Percentiles rank a stretch among this genome's conserved stretches.
phyloP scores from a whole-genome alignment of 2,329 filamentous ascomycete genomes.

The Botrytis sinoallii region DNA sequence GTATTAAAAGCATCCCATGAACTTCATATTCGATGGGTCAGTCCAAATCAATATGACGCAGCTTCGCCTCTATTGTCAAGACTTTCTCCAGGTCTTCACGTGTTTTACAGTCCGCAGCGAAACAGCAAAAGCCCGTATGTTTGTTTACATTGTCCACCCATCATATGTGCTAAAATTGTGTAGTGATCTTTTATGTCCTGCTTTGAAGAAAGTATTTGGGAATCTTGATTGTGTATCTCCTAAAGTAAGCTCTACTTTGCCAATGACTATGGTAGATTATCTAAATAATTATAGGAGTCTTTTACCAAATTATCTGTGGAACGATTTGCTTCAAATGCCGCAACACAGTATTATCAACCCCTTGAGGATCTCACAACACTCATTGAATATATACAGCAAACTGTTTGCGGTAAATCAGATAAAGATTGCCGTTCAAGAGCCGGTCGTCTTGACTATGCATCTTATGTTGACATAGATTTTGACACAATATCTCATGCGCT shows the following conservation, averaged over 20 bases:
- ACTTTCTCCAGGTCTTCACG: conserved; percentile 75
- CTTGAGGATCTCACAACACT: conserved; percentile 57
- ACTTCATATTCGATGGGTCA: conserved; percentile 78
- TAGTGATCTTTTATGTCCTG: conserved; percentile 53
- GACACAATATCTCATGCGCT: conserved; percentile 65
- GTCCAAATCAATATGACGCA: conserved; percentile 53
- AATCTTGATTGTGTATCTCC: conserved; percentile 53
- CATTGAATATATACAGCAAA: conserved; percentile 49
- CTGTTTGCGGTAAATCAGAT: conserved; percentile 49
- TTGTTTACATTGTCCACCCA: neutral
- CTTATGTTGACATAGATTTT: conserved; percentile 74
- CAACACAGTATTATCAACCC: conserved; percentile 68
- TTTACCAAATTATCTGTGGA: conserved; percentile 61
- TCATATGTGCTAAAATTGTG: conserved; percentile 13
- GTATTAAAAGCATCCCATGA: conserved; percentile 64
- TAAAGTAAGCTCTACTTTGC: conserved; percentile 40
- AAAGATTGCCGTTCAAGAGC: conserved; percentile 50
- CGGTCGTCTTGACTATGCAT: conserved; percentile 49
- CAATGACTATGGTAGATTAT: too few species aligned
- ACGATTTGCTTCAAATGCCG: conserved; percentile 59
- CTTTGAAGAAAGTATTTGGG: conserved; percentile 57
- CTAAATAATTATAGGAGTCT: conserved; percentile 44
- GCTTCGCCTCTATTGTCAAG: conserved; percentile 71
- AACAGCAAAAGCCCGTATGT: conserved; percentile 21
- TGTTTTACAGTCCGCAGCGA: conserved; percentile 53